A percentile compares a stretch with the other conserved stretches of the same genome.
These are phyloP conservation scores for Eimeria brunetti DNA, from an alignment of 169 alveolate species.

Conservation along the genomic window DNA sequence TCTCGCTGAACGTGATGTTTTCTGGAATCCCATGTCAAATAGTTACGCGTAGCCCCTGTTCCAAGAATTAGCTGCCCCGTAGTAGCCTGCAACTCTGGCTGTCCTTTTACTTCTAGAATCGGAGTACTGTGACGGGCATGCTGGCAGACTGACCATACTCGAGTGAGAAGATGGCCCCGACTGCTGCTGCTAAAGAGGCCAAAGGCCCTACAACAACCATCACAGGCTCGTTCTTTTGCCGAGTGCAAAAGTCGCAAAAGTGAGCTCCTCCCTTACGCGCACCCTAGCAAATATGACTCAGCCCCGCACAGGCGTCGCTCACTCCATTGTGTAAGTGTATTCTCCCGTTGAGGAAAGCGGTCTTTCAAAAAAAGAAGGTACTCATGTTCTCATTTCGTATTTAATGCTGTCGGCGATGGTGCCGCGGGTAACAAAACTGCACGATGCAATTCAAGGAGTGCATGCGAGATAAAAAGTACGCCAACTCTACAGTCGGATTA, in stretches of 20 bases:
- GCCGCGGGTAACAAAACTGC: background rate
- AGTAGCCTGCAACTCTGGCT: background rate
- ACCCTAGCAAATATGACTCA: no score
- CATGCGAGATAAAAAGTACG: background rate
- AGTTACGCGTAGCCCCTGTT: background rate
- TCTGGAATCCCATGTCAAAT: background rate
- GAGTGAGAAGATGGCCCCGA: slow-evolving; percentile 21
- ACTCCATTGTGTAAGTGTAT: background rate
- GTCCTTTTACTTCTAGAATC: background rate
- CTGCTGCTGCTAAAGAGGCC: slow-evolving; percentile 22
- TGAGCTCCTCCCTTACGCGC: background rate
- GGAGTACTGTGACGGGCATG: slow-evolving; percentile 16
- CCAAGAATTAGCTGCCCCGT: background rate
- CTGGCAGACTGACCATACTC: background rate
- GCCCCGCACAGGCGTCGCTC: background rate
- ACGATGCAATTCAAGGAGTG: background rate
- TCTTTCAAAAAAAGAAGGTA: background rate
- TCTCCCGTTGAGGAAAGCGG: background rate
- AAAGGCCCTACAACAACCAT: slow-evolving; percentile 69
- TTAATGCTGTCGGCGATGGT: background rate
- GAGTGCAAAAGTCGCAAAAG: slow-evolving; percentile 24
- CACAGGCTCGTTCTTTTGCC: slow-evolving; percentile 57
- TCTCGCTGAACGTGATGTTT: background rate
- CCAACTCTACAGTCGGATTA: background rate
- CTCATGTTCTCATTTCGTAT: background rate